phyloP scores from a whole-genome alignment of 1,139 yeast genomes.

The Diutina siamensis region DNA sequence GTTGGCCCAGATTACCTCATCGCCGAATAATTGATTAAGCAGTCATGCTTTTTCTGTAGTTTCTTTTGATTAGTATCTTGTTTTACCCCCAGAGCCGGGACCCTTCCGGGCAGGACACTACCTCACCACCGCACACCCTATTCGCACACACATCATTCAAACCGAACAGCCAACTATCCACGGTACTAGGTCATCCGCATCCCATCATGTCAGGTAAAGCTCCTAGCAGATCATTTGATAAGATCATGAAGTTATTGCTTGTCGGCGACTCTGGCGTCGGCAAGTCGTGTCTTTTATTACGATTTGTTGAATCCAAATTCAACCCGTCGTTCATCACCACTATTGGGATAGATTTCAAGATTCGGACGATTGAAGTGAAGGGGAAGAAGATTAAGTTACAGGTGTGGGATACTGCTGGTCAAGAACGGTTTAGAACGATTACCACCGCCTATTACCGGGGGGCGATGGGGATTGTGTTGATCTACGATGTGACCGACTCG shows the following conservation, averaged over 20 bases:
- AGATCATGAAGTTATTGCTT: slow-evolving; percentile 84
- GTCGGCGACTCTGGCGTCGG: slow-evolving; percentile 97
- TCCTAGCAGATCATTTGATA: slow-evolving; percentile 77
- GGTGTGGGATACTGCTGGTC: slow-evolving; percentile 99
- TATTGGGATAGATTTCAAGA: slow-evolving; percentile 95
- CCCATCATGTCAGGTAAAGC: slow-evolving; percentile 42
- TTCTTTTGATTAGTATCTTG: not conserved
- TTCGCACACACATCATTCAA: not conserved
- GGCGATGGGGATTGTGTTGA: slow-evolving; percentile 94
- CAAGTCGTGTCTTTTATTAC: slow-evolving; percentile 82
- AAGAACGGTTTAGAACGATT: slow-evolving; percentile 94
- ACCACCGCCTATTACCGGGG: slow-evolving; percentile 98
- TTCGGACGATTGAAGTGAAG: slow-evolving; percentile 88
- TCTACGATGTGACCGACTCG: slow-evolving; percentile 93
- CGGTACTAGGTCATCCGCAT: not conserved
- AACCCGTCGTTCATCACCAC: slow-evolving; percentile 95
- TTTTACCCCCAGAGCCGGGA: not conserved
- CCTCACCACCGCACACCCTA: not conserved
- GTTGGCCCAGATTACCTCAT: too few species aligned
- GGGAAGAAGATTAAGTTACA: slow-evolving; percentile 90
- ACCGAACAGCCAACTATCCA: too few species aligned
- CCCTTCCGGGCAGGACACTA: not conserved
- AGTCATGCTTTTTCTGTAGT: not conserved
- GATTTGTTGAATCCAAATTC: slow-evolving; percentile 95
- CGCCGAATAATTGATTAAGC: too few species aligned